Base-by-base conservation (phyloP, 495 filamentous ascomycete genomes). In the Pyronema omphalodes region DNA sequence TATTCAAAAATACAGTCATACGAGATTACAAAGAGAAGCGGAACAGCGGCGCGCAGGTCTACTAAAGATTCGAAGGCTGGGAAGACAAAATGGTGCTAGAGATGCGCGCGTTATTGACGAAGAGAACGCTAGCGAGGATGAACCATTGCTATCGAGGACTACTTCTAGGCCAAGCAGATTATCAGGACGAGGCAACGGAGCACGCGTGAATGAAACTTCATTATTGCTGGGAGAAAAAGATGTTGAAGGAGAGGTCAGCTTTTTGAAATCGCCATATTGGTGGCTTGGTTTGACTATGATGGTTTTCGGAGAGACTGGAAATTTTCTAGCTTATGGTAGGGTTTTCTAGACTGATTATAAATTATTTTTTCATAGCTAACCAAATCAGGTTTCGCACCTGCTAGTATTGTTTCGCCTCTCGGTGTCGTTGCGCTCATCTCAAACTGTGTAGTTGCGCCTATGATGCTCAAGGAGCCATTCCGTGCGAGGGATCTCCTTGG, bases 341-440 rank as follows among this genome's bases (percentile, higher is more conserved):
- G 23, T 29, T 41, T 12, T 41, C 39, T 41, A 1, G 39, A 41
- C 11, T 41, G 15, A 12, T 41, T 41, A 41, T 5, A 29, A 29
- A 29, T 29, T 29, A 29, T 29, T 29, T 29, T 29, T 2, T 29
- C n/a, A 29, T 29, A 1, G 23, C 23, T 29, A 29, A 29, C 15
- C 11, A 41, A 7, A 41, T 12, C 6, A 41, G 39, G 91, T 9
- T 98, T 98, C 65, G 91, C 91, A n/a, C 88, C 91, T 14, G 91
- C 91, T 3, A 95, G 89, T 9, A 94, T 98, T 56, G 91, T 98
- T n/a, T 91, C 85, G 12, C 91, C 91, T 1, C 71, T 98, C 11
- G 91, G 91, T 8, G 91, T 98, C 17, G 91, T 96, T 0, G 91
- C 91, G 3, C 69, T 98, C 55, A 79, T 98, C 19, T 93, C 88